Conservation (phyloP, 164 flowering plant genomes). For the Cinnamomum chago region DNA sequence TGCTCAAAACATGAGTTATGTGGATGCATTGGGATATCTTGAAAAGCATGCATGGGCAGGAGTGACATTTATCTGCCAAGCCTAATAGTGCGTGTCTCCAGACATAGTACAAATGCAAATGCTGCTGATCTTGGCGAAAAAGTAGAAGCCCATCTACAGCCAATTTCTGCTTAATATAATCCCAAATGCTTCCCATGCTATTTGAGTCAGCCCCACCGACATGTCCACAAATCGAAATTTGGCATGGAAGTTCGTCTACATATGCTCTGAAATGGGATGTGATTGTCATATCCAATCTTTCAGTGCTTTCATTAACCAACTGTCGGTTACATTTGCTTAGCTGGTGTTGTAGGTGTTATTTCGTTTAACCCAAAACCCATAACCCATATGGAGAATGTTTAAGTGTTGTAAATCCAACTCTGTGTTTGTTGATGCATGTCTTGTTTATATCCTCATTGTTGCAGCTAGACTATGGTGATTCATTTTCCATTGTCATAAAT, state of each 20-base stretch:
- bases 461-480: constrained; percentile 59
- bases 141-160: no score
- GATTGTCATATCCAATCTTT: background rate
- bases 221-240: no score
- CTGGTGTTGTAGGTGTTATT: background rate
- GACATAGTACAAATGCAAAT: no score
- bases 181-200: no score
- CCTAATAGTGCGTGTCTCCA: no score
- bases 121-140: no score
- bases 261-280: background rate
- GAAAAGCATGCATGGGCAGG: no score
- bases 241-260: no score
- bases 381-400: background rate
- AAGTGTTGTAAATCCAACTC: no score
- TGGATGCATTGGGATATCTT: background rate
- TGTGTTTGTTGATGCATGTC: background rate
- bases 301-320: background rate
- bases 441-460: background rate
- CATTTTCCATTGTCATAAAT: constrained; percentile 37
- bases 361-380: background rate
- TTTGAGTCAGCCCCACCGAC: no score
- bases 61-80: no score
- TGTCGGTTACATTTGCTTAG: background rate
- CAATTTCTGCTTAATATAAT: no score
- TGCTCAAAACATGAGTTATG: background rate